Evolutionary conservation across 352 stramenopile genomes (phyloP), one percentile per base, ranked within the genome.

Genomic region (Phytophthora pistaciae): DNA sequence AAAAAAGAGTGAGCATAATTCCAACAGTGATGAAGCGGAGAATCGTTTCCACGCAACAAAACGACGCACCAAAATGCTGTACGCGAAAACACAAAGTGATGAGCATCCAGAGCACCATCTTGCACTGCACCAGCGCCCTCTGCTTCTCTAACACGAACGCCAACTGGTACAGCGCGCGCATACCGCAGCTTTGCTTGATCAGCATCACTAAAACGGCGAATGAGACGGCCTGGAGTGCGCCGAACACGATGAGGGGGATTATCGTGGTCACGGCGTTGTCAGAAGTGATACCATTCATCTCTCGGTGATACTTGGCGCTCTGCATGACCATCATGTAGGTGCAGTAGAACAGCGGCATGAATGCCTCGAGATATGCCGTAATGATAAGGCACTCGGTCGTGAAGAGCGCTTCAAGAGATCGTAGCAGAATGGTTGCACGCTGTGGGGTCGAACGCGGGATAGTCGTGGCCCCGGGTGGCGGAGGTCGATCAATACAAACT

Each of bases 291-390:
- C 25, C 27, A 16, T 40, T 27, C 16, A 79, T 67, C 50, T 67
- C 60, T 27, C 49, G 54, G 38, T 67, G 60, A 46, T 60, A 67
- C 8, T 60, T 8, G 1, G 48, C 56, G 50, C 74, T 80, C 0
- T 63, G 65, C 69, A 81, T 70, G 8, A 63, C 31, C 4, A 65
- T 3, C 52, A 69, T 64, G 20, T 49, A 73, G 2, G 23, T 69
- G n/a, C 23, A 62, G 56, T 80, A 80, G 23, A 82, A 70, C 2
- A 78, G 27, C 0, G 77, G 70, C 60, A 84, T 74, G 25, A 84
- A 63, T 6, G 70, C 66, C 44, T 84, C 74, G 3, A 73, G 31
- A 44, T 80, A 84, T n/a, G 80, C 77, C 18, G 73, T 56, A 3
- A 84, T 70, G 8, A 72, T 36, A 27, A 77, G 56, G 54, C 72